Percentiles rank a stretch among this genome's conserved stretches.
phyloP scores from a whole-genome alignment of 2,329 filamentous ascomycete genomes.

The Botryotinia convoluta region DNA sequence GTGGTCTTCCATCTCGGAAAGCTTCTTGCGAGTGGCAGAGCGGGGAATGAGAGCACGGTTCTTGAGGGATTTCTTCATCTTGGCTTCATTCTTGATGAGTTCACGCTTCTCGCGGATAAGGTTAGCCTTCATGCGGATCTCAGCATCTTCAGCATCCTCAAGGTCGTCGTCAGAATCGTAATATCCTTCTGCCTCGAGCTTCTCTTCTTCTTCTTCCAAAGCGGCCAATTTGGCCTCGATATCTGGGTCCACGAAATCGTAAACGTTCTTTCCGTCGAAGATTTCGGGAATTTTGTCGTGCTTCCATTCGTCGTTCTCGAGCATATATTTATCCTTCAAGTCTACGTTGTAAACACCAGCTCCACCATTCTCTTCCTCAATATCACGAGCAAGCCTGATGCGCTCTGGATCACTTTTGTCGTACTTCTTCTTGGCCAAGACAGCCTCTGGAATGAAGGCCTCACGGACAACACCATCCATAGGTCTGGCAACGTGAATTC shows the following conservation, averaged over 20 bases:
- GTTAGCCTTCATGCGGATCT: slow-evolving; percentile 87
- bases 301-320: slow-evolving; percentile 91
- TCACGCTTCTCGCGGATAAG: slow-evolving; percentile 93
- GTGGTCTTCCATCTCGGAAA: slow-evolving; percentile 82
- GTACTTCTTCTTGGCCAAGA: slow-evolving; percentile 80
- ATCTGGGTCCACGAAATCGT: slow-evolving; percentile 95
- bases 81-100: slow-evolving; percentile 88
- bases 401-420: slow-evolving; percentile 87
- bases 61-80: slow-evolving; percentile 95
- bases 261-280: slow-evolving; percentile 93
- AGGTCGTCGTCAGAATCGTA: slow-evolving; percentile 82
- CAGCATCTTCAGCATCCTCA: slow-evolving; percentile 84
- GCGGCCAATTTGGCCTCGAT: slow-evolving; percentile 91
- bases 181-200: slow-evolving; percentile 85
- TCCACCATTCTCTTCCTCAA: slow-evolving; percentile 89
- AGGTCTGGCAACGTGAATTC: slow-evolving; percentile 96
- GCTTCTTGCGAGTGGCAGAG: slow-evolving; percentile 73
- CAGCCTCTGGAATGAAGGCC: slow-evolving; percentile 82
- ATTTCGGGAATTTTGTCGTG: slow-evolving; percentile 94
- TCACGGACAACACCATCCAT: slow-evolving; percentile 76
- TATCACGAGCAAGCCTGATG: slow-evolving; percentile 74
- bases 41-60: slow-evolving; percentile 93
- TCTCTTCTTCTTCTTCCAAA: slow-evolving; percentile 93
- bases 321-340: slow-evolving; percentile 80
- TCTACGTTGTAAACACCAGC: slow-evolving; percentile 96